Conservation (phyloP, 2,329 filamentous ascomycete species). For the Aureobasidium musti region DNA sequence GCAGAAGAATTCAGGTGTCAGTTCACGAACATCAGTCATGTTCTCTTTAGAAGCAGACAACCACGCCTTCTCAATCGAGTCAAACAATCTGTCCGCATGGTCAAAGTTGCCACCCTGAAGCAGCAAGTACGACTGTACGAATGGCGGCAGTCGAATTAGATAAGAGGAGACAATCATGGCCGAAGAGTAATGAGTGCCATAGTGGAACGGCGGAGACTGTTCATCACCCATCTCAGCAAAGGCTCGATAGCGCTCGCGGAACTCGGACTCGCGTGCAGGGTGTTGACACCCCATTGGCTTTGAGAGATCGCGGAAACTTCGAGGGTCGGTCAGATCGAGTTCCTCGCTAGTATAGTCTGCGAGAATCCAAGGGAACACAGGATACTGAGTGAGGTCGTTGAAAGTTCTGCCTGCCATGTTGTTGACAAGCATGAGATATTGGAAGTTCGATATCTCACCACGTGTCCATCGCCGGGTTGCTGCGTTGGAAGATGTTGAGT, state of each 20-base stretch:
- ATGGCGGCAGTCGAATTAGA: constrained; percentile 89
- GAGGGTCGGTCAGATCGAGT: constrained; percentile 79
- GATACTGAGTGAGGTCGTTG: constrained; percentile 97
- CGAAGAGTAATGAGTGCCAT: constrained; percentile 97
- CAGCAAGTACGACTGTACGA: constrained; percentile 91
- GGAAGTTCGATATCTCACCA: constrained; percentile 97
- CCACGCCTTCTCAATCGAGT: constrained; percentile 90
- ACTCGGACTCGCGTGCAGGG: constrained; percentile 71
- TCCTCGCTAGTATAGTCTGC: constrained; percentile 95
- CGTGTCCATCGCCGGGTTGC: constrained; percentile 87
- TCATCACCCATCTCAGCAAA: constrained; percentile 87
- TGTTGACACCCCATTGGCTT: constrained; percentile 97
- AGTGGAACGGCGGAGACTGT: constrained; percentile 80
- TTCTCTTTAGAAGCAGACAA: constrained; percentile 83
- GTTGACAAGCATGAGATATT: constrained; percentile 98
- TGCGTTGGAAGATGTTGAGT: constrained; percentile 76
- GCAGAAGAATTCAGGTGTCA: constrained; percentile 97
- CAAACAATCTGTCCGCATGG: constrained; percentile 92
- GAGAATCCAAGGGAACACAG: constrained; percentile 95
- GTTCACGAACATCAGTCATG: constrained; percentile 89
- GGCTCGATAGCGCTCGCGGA: constrained; percentile 79
- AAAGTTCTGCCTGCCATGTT: constrained; percentile 96
- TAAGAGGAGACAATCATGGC: constrained; percentile 99
- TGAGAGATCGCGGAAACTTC: constrained; percentile 83
- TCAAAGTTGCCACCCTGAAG: constrained; percentile 96